These are phyloP conservation scores for Aspergillus aculeatinus DNA, from an alignment of 2,329 filamentous ascomycete genomes.

Conservation along the genomic window DNA sequence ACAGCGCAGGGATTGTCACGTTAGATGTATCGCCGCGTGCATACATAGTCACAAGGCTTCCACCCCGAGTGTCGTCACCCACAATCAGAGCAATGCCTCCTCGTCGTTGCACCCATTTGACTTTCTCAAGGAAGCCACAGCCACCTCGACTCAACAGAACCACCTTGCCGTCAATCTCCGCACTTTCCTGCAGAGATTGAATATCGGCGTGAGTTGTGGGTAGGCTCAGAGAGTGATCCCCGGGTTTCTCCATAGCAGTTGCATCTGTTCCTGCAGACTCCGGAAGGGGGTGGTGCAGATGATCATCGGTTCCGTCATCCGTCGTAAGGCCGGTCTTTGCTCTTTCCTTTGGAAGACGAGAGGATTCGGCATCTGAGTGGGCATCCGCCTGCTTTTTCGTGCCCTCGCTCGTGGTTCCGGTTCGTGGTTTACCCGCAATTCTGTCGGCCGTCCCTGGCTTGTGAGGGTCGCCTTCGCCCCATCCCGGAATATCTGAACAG, in stretches of 20 bases:
- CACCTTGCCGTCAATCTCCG: slow-evolving; percentile 90
- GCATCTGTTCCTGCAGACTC: slow-evolving; percentile 42
- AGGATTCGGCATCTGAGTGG: slow-evolving; percentile 21
- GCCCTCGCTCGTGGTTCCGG: not conserved
- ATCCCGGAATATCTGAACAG: slow-evolving; percentile 90
- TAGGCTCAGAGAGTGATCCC: slow-evolving; percentile 34
- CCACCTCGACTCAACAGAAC: slow-evolving; percentile 88
- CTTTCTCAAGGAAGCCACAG: slow-evolving; percentile 95
- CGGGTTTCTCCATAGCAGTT: slow-evolving; percentile 34
- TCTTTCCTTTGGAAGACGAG: slow-evolving; percentile 20
- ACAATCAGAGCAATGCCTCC: slow-evolving; percentile 89
- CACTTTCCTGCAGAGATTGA: slow-evolving; percentile 83
- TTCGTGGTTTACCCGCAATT: not conserved
- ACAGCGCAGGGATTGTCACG: slow-evolving; percentile 88
- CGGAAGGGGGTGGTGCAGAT: slow-evolving; percentile 64
- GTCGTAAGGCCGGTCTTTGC: slow-evolving; percentile 29
- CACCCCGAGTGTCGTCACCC: slow-evolving; percentile 86
- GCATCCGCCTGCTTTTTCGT: slow-evolving; percentile 20
- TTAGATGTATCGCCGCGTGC: slow-evolving; percentile 95
- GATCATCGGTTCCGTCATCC: slow-evolving; percentile 81
- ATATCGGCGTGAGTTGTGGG: slow-evolving; percentile 74
- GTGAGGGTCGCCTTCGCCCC: slow-evolving; percentile 62
- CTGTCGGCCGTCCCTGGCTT: slow-evolving; percentile 20
- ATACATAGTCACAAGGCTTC: slow-evolving; percentile 93
- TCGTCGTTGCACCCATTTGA: slow-evolving; percentile 91